Evolutionary conservation across 495 filamentous ascomycete species (phyloP).

Genomic region (Daldinia bambusicola): DNA sequence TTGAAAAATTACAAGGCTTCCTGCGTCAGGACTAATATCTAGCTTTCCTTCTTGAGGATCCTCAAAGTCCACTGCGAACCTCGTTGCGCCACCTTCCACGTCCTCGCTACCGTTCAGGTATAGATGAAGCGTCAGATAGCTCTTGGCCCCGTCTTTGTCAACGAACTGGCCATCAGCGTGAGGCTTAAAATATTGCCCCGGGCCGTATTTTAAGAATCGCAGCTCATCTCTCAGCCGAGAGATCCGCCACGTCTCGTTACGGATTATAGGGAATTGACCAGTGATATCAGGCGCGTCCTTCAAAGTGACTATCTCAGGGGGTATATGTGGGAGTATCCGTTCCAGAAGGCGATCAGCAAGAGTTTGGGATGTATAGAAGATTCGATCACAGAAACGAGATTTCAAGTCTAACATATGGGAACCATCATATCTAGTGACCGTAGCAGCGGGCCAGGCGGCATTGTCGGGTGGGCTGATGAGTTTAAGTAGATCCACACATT

Average conservation of each 20-base stretch:
- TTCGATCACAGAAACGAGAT: background rate
- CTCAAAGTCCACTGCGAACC: conserved; percentile 63
- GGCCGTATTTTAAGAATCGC: conserved; percentile 79
- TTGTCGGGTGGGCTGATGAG: background rate
- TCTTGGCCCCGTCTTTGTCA: conserved; percentile 68
- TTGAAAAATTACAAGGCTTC: conserved; percentile 80
- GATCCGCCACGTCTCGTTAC: conserved; percentile 62
- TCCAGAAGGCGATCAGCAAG: conserved; percentile 23
- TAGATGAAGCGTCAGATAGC: conserved; percentile 81
- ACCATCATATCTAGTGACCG: background rate
- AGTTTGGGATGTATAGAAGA: background rate
- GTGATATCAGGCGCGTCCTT: conserved; percentile 27
- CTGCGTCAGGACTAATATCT: conserved; percentile 73
- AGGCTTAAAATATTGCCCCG: conserved; percentile 77
- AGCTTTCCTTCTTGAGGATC: conserved; percentile 50
- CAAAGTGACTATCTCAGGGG: conserved; percentile 22
- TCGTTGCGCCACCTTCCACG: conserved; percentile 73
- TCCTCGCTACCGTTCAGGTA: conserved; percentile 70
- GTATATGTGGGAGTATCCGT: conserved; percentile 22
- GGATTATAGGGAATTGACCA: conserved; percentile 21
- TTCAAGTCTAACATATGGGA: background rate
- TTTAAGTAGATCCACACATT: background rate
- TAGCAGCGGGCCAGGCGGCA: background rate
- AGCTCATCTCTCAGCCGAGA: conserved; percentile 76
- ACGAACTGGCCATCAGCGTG: conserved; percentile 79